Conservation (phyloP, 768 basidiomycete genomes). For the Podaxis sp. region DNA sequence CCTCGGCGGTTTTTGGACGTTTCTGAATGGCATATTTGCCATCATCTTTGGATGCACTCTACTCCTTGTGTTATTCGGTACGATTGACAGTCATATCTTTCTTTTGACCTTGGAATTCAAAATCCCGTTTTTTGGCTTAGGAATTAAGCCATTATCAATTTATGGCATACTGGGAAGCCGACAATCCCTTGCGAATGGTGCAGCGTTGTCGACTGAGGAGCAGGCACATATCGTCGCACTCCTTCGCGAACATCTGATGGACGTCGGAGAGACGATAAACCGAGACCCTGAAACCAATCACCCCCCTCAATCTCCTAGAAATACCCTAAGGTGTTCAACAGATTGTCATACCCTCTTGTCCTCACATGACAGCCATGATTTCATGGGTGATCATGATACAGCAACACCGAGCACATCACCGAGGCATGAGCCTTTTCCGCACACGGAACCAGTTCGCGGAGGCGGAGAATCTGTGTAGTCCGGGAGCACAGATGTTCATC, state of each 20-base stretch:
- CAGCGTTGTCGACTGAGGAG: not conserved
- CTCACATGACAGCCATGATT: too few relatives aligned
- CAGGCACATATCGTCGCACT: not conserved
- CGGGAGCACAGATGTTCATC: too few relatives aligned
- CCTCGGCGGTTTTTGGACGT: slow-evolving; percentile 15
- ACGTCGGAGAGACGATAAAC: not conserved
- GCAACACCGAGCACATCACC: too few relatives aligned
- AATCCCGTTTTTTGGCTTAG: not conserved
- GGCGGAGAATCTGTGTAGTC: too few relatives aligned
- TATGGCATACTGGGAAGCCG: not conserved
- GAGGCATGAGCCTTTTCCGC: too few relatives aligned
- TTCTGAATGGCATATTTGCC: slow-evolving; percentile 9
- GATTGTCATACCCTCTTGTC: too few relatives aligned
- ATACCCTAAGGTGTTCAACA: too few relatives aligned
- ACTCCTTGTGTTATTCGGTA: slow-evolving; percentile 8
- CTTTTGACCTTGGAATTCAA: not conserved
- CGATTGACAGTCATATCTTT: too few relatives aligned
- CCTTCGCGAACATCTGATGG: not conserved
- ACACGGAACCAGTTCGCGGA: too few relatives aligned
- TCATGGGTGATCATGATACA: too few relatives aligned
- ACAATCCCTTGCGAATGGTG: not conserved
- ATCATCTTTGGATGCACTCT: slow-evolving; percentile 12
- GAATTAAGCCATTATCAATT: slow-evolving; percentile 2
- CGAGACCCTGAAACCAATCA: too few relatives aligned
- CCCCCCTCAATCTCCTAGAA: too few relatives aligned